These are phyloP conservation scores for Pythium aphanidermatum DNA, from an alignment of 352 stramenopile genomes.

Conservation along the genomic window DNA sequence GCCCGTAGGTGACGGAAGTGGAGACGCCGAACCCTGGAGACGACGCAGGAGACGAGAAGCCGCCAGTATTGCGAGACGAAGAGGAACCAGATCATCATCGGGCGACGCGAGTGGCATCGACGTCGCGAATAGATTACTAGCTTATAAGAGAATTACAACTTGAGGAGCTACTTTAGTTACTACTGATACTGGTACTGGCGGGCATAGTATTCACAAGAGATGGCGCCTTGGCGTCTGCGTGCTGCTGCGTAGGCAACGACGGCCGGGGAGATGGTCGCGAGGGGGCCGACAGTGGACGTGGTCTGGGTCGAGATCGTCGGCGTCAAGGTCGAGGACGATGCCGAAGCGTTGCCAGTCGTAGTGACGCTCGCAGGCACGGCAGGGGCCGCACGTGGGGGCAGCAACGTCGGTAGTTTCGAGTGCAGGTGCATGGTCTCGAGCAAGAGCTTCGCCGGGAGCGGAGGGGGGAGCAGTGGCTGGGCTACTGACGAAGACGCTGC, in stretches of 20 bases:
- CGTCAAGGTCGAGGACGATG: not conserved
- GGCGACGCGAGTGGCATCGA: too few species aligned
- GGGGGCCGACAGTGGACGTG: not conserved
- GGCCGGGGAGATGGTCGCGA: not conserved
- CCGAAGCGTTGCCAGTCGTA: not conserved
- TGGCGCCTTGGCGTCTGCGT: too few species aligned
- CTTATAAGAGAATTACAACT: slow-evolving; percentile 17
- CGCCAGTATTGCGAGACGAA: too few species aligned
- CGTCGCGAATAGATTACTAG: slow-evolving; percentile 26
- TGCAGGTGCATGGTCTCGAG: slow-evolving; percentile 22
- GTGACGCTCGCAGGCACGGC: not conserved
- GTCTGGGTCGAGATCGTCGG: not conserved
- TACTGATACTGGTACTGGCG: slow-evolving; percentile 26
- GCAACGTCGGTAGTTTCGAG: slow-evolving; percentile 17
- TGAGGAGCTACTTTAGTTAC: slow-evolving; percentile 24
- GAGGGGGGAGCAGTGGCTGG: slow-evolving; percentile 8
- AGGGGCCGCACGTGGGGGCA: slow-evolving; percentile 4
- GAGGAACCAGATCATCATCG: too few species aligned
- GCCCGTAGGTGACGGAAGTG: too few species aligned
- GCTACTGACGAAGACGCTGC: slow-evolving; percentile 9
- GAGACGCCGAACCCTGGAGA: too few species aligned
- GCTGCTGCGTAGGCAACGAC: not conserved
- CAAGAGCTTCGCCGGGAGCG: slow-evolving; percentile 19
- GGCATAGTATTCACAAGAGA: slow-evolving; percentile 25
- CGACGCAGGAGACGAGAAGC: too few species aligned